Conservation (phyloP, 106 monocot genomes). For the Dioscorea dumetorum region DNA sequence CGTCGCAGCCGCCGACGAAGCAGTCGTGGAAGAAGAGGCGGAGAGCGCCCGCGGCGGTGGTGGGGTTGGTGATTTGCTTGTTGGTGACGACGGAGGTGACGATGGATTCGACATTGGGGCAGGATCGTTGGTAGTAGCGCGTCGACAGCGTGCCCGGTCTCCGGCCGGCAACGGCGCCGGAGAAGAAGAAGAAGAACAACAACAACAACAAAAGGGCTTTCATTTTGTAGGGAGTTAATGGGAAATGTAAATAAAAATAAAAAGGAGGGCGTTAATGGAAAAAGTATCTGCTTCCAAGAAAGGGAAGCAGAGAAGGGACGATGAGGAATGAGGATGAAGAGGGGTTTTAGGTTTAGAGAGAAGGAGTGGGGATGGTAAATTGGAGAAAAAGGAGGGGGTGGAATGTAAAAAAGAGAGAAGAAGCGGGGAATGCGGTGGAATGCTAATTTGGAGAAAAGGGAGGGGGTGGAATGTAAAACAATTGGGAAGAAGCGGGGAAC, state of each 20-base stretch:
- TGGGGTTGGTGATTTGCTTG: conserved; percentile 40
- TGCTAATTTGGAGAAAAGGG: too few species aligned
- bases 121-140: conserved; percentile 30
- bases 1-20: conserved; percentile 69
- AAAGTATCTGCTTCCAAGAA: conserved; percentile 4
- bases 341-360: neutral
- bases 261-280: neutral
- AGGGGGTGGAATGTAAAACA: too few species aligned
- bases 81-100: conserved; percentile 13
- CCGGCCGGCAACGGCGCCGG: neutral
- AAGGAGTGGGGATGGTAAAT: neutral
- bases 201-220: neutral
- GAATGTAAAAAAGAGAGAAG: neutral
- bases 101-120: conserved; percentile 32
- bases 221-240: neutral
- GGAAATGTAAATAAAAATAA: neutral
- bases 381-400: neutral
- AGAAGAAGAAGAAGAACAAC: neutral
- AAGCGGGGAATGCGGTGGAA: neutral
- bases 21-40: conserved; percentile 88
- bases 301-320: conserved; percentile 3
- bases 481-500: neutral
- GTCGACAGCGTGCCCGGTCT: neutral
- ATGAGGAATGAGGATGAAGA: neutral
- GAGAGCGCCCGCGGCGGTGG: conserved; percentile 47